Conservation (phyloP, 164 flowering plant species). For the Protea cynaroides region DNA sequence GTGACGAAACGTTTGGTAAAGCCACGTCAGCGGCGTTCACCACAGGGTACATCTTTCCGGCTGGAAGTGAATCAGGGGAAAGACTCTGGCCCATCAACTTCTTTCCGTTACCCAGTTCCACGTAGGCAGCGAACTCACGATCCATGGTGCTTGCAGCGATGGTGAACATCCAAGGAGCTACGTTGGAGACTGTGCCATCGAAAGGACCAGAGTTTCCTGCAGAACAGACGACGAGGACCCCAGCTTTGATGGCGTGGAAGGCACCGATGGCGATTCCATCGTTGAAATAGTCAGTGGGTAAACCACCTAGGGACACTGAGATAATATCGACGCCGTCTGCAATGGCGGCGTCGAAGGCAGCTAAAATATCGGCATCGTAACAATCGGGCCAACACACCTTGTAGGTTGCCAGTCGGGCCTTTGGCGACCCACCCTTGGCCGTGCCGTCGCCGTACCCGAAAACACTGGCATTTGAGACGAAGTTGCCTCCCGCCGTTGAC, state of each 20-base stretch:
- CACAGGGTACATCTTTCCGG: conserved; percentile 30
- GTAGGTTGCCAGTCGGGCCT: conserved; percentile 42
- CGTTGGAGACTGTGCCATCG: conserved; percentile 28
- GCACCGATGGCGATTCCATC: conserved; percentile 47
- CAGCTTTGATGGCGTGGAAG: conserved; percentile 52
- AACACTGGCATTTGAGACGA: conserved; percentile 28
- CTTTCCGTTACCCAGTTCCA: conserved; percentile 27
- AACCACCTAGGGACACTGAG: conserved; percentile 42
- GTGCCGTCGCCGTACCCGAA: conserved; percentile 32
- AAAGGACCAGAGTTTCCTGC: conserved; percentile 51
- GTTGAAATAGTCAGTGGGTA: conserved; percentile 19
- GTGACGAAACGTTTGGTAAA: conserved; percentile 27
- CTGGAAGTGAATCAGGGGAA: conserved; percentile 17
- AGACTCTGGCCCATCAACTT: too few relatives aligned
- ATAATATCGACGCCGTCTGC: conserved; percentile 47
- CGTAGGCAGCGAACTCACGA: conserved; percentile 31
- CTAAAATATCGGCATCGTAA: conserved; percentile 36
- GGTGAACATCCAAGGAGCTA: conserved; percentile 57
- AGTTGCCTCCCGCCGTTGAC: conserved; percentile 42
- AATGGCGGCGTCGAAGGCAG: conserved; percentile 41
- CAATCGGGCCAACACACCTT: conserved; percentile 44
- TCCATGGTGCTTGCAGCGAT: conserved; percentile 69
- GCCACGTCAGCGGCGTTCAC: conserved; percentile 28
- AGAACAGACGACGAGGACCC: conserved; percentile 39
- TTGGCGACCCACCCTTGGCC: conserved; percentile 46